A percentile compares a stretch with the other conserved stretches of the same genome.
These are phyloP conservation scores for Peronospora destructor DNA, from an alignment of 352 stramenopile genomes.

Conservation along the genomic window DNA sequence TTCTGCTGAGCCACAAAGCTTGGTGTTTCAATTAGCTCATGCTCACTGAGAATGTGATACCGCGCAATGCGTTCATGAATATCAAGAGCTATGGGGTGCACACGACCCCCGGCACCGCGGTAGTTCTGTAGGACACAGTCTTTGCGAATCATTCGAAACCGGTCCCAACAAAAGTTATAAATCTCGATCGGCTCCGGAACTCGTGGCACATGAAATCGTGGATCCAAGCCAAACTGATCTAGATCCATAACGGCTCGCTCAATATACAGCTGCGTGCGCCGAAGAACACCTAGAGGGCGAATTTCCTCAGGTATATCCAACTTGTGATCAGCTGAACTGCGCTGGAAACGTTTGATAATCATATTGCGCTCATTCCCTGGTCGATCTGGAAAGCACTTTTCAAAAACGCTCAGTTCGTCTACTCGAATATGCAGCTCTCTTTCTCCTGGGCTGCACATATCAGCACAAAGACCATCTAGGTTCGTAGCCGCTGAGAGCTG, in stretches of 20 bases:
- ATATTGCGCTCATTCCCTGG: slow-evolving; percentile 53
- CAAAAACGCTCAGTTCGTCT: slow-evolving; percentile 82
- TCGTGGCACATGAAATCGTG: slow-evolving; percentile 63
- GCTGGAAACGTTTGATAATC: slow-evolving; percentile 86
- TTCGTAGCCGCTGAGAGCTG: slow-evolving; percentile 56
- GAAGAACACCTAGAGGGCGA: slow-evolving; percentile 68
- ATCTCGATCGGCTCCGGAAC: slow-evolving; percentile 77
- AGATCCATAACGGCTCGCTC: slow-evolving; percentile 84
- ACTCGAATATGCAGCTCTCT: slow-evolving; percentile 79
- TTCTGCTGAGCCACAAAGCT: slow-evolving; percentile 86
- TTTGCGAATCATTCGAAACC: slow-evolving; percentile 93
- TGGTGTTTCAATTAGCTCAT: slow-evolving; percentile 84
- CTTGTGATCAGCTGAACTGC: slow-evolving; percentile 81
- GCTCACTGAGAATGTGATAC: slow-evolving; percentile 93
- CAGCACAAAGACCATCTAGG: slow-evolving; percentile 64
- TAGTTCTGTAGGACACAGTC: slow-evolving; percentile 97
- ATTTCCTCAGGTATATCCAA: slow-evolving; percentile 78
- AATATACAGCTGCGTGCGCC: slow-evolving; percentile 76
- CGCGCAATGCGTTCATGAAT: slow-evolving; percentile 93
- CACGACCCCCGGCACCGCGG: slow-evolving; percentile 86
- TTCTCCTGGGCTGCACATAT: slow-evolving; percentile 83
- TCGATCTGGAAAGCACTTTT: slow-evolving; percentile 66
- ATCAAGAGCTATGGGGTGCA: slow-evolving; percentile 88
- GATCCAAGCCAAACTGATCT: slow-evolving; percentile 52
- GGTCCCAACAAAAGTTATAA: slow-evolving; percentile 97